Percentiles rank a stretch among this genome's conserved stretches.
These are phyloP conservation scores for Kitagawia praeruptora DNA, from an alignment of 129 eudicot species.

Conservation along the genomic window DNA sequence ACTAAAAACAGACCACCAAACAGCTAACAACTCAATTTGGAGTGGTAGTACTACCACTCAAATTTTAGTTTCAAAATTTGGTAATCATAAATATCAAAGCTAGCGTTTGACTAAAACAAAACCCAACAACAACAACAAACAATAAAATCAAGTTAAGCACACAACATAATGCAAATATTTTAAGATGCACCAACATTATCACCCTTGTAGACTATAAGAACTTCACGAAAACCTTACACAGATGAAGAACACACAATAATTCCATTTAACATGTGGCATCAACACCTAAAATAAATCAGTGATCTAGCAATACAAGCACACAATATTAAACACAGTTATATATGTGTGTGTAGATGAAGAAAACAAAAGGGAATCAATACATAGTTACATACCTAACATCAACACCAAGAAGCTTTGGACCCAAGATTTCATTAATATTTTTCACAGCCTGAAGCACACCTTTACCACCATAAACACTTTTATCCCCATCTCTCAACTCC, in stretches of 20 bases:
- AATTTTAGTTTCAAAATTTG: background rate
- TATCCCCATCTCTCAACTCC: conserved; percentile 95
- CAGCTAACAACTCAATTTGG: background rate
- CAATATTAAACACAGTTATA: background rate
- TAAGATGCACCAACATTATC: background rate
- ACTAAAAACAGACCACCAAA: background rate
- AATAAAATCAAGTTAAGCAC: background rate
- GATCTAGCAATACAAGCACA: background rate
- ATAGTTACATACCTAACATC: conserved; percentile 73
- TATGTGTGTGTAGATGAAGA: background rate
- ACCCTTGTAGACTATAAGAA: background rate
- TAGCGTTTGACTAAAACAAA: background rate
- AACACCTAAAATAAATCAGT: background rate
- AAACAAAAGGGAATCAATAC: background rate
- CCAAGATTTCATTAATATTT: conserved; percentile 66
- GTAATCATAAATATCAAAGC: background rate
- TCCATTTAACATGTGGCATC: background rate
- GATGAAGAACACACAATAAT: background rate
- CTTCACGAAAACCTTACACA: background rate
- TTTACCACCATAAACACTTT: conserved; percentile 79
- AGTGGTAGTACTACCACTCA: background rate
- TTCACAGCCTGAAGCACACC: conserved; percentile 82
- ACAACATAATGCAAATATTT: background rate
- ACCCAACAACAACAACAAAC: background rate
- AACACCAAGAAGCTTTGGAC: conserved; percentile 71